These are phyloP conservation scores for Flaveria bidentis DNA, from an alignment of 129 eudicot genomes.

Conservation along the genomic window DNA sequence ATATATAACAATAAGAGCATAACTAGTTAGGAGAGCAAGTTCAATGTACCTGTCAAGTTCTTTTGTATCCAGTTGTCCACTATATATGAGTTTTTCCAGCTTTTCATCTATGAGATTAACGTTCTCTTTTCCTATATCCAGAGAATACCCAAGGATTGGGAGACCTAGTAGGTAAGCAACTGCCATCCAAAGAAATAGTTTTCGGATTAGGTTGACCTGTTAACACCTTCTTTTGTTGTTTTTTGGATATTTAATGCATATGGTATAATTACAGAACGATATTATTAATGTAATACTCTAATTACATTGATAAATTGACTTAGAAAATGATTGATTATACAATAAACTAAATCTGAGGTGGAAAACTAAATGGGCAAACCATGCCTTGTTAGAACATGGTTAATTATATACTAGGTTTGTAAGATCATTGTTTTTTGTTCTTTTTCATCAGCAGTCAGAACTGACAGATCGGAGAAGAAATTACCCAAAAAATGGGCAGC, in stretches of 20 bases:
- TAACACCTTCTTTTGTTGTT: background rate
- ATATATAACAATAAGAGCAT: background rate
- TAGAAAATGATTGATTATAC: background rate
- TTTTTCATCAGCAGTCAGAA: constrained; percentile 1
- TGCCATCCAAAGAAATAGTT: constrained; percentile 25
- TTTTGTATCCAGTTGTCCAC: constrained; percentile 93
- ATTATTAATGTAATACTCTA: background rate
- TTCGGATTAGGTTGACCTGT: constrained; percentile 5
- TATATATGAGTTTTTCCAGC: constrained; percentile 85
- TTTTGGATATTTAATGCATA: background rate
- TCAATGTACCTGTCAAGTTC: constrained; percentile 80
- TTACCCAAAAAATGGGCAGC: constrained; percentile 96
- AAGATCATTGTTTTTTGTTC: background rate
- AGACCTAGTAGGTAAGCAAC: constrained; percentile 94
- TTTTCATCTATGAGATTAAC: constrained; percentile 84
- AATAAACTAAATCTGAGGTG: background rate
- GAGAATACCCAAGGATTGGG: constrained; percentile 82
- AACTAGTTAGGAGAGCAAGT: constrained; percentile 10
- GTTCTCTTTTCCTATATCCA: constrained; percentile 97
- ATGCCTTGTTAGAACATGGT: background rate
- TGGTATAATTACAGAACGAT: background rate
- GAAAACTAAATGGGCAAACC: background rate
- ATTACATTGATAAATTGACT: background rate
- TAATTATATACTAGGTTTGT: background rate
- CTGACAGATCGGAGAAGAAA: constrained; percentile 18